Percentiles rank a stretch among this genome's conserved stretches.
These are phyloP conservation scores for Cladophialophora yegresii DNA, from an alignment of 2,329 filamentous ascomycete species.

Conservation along the genomic window DNA sequence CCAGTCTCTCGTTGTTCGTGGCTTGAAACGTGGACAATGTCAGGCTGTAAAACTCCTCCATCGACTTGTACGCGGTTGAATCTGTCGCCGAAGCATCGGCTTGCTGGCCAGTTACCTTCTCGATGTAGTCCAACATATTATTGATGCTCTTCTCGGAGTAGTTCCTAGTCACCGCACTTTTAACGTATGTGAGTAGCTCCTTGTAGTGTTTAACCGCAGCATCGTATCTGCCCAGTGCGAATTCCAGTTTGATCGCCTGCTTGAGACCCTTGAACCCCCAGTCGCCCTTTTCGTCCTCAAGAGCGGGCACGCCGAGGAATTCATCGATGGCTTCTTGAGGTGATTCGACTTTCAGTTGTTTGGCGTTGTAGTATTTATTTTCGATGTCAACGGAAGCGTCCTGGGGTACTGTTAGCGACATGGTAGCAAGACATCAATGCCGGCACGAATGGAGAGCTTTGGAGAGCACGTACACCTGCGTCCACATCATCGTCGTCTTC, in stretches of 20 bases:
- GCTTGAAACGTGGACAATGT: constrained; percentile 94
- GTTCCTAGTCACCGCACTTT: constrained; percentile 92
- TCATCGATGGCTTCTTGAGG: constrained; percentile 87
- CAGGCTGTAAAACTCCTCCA: constrained; percentile 93
- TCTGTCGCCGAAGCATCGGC: constrained; percentile 54
- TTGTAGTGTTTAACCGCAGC: constrained; percentile 88
- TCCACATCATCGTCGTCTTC: constrained; percentile 17
- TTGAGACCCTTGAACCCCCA: constrained; percentile 99
- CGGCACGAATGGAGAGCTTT: neutral
- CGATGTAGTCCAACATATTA: constrained; percentile 97
- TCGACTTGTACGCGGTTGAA: constrained; percentile 71
- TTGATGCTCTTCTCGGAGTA: constrained; percentile 99
- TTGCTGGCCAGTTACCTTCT: constrained; percentile 63
- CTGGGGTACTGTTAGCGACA: constrained; percentile 66
- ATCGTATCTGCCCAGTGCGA: constrained; percentile 84
- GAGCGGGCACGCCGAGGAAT: constrained; percentile 80
- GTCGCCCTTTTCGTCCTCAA: constrained; percentile 91
- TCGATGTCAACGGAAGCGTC: constrained; percentile 90
- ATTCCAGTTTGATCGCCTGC: constrained; percentile 96
- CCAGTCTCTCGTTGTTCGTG: constrained; percentile 94
- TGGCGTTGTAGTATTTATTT: constrained; percentile 99
- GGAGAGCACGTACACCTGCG: constrained; percentile 3
- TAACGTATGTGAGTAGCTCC: constrained; percentile 95
- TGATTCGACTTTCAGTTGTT: constrained; percentile 86
- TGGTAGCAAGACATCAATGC: neutral